Evolutionary conservation across 1,284 basidiomycete genomes (phyloP), one percentile per base, ranked within the genome.

Genomic region (Earliella scabrosa): DNA sequence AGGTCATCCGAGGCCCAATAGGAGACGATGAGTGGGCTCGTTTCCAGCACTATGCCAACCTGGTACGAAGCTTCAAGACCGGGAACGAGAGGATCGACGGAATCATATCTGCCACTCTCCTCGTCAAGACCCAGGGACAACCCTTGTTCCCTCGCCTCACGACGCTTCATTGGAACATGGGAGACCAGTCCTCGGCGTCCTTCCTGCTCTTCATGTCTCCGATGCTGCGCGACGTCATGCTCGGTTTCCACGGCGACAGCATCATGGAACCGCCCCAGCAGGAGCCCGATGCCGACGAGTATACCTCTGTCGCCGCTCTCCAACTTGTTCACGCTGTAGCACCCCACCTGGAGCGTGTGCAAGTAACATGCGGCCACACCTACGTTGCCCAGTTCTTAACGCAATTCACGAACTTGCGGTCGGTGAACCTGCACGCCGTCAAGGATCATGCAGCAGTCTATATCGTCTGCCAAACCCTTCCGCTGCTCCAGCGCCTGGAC

Each of bases 1-100:
- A 54, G 52, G 52, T 54, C 11, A 40, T 54, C 6, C 18, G 7
- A 8, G 46, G 35, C 10, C 11, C 23, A 9, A 54, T 54, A 10
- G 18, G 14, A 23, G 52, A 44, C 18, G 9, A 14, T 0, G 32
- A 54, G 27, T 54, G 46, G 52, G 46, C 39, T 11, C 52, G 52
- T 2, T 14, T 49, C 9, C 7, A 18, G 8, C 38, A 49, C 46
- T 54, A 54, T 21, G 40, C 46, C 3, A 7, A 41, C 14, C 13
- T 49, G 31, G 40, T 54, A 1, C 52, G 52, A 9, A 5, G 6
- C 0, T 45, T 14, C 39, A 7, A 18, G 10, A 27, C 32, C 8
- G 24, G n/a, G 9, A 3, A 34, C 20, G 46, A 38, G 11, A 43
- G 9, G 7, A 1, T 54, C 4, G 52, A 54, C 34, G 40, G 40